These are phyloP conservation scores for Mycogone perniciosa DNA, from an alignment of 2,329 filamentous ascomycete species.

Conservation along the genomic window DNA sequence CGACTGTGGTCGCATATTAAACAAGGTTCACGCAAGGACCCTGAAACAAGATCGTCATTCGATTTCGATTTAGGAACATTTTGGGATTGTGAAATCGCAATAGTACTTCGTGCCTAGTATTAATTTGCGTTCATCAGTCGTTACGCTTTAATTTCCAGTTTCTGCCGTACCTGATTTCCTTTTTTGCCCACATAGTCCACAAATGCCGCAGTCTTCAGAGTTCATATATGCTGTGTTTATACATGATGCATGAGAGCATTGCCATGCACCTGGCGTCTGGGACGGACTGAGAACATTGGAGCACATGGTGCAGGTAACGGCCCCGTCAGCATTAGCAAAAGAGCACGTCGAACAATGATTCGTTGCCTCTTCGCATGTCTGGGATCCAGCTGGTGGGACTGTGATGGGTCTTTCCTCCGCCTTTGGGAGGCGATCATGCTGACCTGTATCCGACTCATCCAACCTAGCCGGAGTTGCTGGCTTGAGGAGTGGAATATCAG, in stretches of 20 bases:
- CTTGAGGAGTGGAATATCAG: not conserved
- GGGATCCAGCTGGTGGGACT: not conserved
- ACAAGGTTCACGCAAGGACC: too few relatives aligned
- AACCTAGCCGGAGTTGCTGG: not conserved
- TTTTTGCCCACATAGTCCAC: constrained; percentile 59
- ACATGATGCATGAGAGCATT: constrained; percentile 53
- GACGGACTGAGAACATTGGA: constrained; percentile 58
- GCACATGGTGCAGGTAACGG: constrained; percentile 61
- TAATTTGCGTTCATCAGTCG: too few relatives aligned
- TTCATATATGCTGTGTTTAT: constrained; percentile 56
- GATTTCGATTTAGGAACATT: too few relatives aligned
- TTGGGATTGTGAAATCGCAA: too few relatives aligned
- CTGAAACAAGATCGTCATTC: too few relatives aligned
- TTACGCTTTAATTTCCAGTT: too few relatives aligned
- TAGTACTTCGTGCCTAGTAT: too few relatives aligned
- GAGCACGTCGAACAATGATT: constrained; percentile 59
- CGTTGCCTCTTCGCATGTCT: not conserved
- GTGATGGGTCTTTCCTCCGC: too few relatives aligned
- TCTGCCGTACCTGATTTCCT: constrained; percentile 12
- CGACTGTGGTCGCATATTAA: too few relatives aligned
- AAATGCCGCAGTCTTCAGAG: constrained; percentile 60
- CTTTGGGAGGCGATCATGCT: too few relatives aligned
- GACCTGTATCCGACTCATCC: too few relatives aligned
- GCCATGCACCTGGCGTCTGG: constrained; percentile 55
- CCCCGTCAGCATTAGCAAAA: constrained; percentile 48